Conservation (phyloP, 129 eudicot species). For the Smallanthus sonchifolius region DNA sequence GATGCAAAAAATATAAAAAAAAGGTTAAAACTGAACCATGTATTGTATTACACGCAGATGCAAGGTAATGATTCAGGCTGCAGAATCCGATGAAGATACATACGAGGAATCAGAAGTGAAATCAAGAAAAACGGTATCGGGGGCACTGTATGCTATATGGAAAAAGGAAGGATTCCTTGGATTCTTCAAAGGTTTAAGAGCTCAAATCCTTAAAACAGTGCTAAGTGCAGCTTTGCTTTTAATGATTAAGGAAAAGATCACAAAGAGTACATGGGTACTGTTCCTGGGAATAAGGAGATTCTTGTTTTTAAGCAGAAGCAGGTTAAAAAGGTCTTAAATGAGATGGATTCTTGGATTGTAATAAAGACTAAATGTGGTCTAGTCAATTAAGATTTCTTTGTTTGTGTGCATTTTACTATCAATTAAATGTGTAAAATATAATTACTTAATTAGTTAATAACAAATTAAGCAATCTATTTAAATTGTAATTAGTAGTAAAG, state of each 20-base stretch:
- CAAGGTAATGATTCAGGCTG: conserved; percentile 86
- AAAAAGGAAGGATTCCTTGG: conserved; percentile 78
- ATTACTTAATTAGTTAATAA: not conserved
- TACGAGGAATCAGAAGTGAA: conserved; percentile 32
- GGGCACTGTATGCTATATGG: conserved; percentile 66
- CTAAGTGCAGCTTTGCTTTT: conserved; percentile 87
- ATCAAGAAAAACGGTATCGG: conserved; percentile 56
- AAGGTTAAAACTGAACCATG: not conserved
- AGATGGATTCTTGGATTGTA: conserved; percentile 14
- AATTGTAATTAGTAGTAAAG: not conserved
- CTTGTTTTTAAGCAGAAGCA: conserved; percentile 40
- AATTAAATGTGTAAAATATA: not conserved
- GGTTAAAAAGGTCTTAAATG: conserved; percentile 55
- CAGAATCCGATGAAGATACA: conserved; percentile 57
- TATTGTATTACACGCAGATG: conserved; percentile 50
- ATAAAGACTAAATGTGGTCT: conserved; percentile 24
- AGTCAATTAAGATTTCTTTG: conserved; percentile 13
- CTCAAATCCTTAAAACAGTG: conserved; percentile 91
- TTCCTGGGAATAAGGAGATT: conserved; percentile 63
- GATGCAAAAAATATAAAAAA: not conserved
- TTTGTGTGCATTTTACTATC: not conserved
- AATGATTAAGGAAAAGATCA: conserved; percentile 94
- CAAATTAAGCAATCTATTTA: not conserved
- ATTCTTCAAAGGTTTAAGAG: conserved; percentile 79
- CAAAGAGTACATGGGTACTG: conserved; percentile 88